Percentiles rank a stretch among this genome's conserved stretches.
phyloP scores from a whole-genome alignment of 495 filamentous ascomycete genomes.

The Bacidia rubella region DNA sequence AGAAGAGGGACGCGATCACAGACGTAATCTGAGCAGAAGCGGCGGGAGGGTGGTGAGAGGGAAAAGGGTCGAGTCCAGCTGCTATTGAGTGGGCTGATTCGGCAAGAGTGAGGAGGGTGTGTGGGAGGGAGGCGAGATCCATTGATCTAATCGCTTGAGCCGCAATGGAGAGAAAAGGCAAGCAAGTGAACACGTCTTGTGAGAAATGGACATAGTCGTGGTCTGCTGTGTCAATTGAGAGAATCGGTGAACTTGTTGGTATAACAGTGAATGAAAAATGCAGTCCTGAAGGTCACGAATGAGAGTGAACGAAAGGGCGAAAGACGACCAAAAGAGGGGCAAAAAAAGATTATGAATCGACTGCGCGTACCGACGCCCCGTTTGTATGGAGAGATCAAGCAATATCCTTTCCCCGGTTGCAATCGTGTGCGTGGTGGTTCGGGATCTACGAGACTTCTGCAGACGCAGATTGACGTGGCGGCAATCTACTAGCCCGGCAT shows the following conservation, averaged over 20 bases:
- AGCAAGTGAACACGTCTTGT: too few relatives aligned
- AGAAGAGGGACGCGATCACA: constrained; percentile 41
- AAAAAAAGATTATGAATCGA: neutral
- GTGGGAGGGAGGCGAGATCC: constrained; percentile 23
- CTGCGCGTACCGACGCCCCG: neutral
- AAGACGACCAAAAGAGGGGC: neutral
- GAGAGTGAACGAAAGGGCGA: neutral
- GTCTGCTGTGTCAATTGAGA: too few relatives aligned
- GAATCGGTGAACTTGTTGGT: too few relatives aligned
- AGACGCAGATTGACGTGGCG: constrained; percentile 21
- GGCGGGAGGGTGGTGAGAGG: constrained; percentile 36
- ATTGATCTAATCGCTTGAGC: too few relatives aligned
- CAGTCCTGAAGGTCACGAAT: too few relatives aligned
- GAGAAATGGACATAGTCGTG: too few relatives aligned
- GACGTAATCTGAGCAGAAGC: constrained; percentile 38
- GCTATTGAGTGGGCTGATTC: constrained; percentile 40
- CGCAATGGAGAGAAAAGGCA: too few relatives aligned
- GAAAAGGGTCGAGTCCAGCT: constrained; percentile 37
- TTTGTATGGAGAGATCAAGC: constrained; percentile 6
- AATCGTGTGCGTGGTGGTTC: too few relatives aligned
- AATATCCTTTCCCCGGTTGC: too few relatives aligned
- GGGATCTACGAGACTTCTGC: too few relatives aligned
- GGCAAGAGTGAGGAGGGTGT: constrained; percentile 33
- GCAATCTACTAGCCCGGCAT: neutral
- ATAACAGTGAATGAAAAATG: too few relatives aligned